phyloP scores from a whole-genome alignment of 306 rosid species.

The Ochetophila trinervis region DNA sequence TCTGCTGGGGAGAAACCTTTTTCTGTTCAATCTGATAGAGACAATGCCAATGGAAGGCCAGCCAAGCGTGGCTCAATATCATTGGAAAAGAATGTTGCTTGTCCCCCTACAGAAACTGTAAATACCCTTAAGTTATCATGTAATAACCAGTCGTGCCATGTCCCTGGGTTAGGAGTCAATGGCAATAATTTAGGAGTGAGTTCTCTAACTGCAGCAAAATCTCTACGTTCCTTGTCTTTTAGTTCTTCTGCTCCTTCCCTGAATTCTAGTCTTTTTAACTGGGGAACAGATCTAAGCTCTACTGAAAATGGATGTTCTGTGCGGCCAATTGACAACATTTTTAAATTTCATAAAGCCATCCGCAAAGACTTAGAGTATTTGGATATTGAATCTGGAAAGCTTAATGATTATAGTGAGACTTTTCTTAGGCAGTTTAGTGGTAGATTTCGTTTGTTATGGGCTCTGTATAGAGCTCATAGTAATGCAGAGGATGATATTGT shows the following conservation, averaged over 20 bases:
- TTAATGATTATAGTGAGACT: slow-evolving; percentile 28
- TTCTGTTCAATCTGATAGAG: slow-evolving; percentile 23
- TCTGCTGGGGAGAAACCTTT: slow-evolving; percentile 19
- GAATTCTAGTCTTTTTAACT: slow-evolving; percentile 41
- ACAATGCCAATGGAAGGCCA: slow-evolving; percentile 25
- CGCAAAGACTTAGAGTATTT: slow-evolving; percentile 46
- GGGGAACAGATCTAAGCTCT: slow-evolving; percentile 37
- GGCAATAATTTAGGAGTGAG: slow-evolving; percentile 65
- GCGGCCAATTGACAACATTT: slow-evolving; percentile 45
- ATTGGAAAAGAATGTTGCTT: slow-evolving; percentile 39
- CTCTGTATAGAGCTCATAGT: slow-evolving; percentile 51
- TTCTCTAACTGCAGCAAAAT: slow-evolving; percentile 65
- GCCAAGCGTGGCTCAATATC: slow-evolving; percentile 24
- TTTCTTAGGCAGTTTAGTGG: slow-evolving; percentile 45
- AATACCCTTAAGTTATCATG: slow-evolving; percentile 46
- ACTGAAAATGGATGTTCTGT: slow-evolving; percentile 10
- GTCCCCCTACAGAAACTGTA: slow-evolving; percentile 36
- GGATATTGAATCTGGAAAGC: slow-evolving; percentile 44
- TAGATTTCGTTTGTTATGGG: slow-evolving; percentile 47
- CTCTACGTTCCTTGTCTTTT: slow-evolving; percentile 65
- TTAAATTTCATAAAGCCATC: slow-evolving; percentile 50
- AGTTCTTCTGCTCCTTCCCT: slow-evolving; percentile 39
- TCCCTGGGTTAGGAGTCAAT: slow-evolving; percentile 84
- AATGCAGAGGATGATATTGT: slow-evolving; percentile 53
- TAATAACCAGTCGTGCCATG: slow-evolving; percentile 62